Base-by-base conservation (phyloP, 164 flowering plant species). In the Taxillus chinensis region DNA sequence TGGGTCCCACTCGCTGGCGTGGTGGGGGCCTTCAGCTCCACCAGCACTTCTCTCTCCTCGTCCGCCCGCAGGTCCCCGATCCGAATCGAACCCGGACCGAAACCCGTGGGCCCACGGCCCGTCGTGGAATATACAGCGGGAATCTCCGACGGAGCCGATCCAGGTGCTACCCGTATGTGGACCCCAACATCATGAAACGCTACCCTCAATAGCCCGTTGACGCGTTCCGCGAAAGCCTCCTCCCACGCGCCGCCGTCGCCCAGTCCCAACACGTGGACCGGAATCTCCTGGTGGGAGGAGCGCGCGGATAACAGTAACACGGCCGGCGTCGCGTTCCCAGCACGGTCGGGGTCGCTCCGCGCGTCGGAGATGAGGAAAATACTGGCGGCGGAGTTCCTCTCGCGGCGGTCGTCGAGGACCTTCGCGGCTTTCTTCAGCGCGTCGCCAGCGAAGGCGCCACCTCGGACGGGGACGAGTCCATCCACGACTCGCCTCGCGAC, bases 41-140 rank as follows among this genome's bases (percentile, higher is more conserved):
- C 67, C 10, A 86, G 64, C 11, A 83, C 14, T 50, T 84, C 88
- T 51, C 80, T 79, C 70, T 79, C 85, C 41, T 86, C 89, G 3
- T 70, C 81, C 3, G 79, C 73, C 63, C 72, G 70, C 2, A 82
- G 70, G 49, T 81, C 82, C 5, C 86, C 87, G 15, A 86, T 39
- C 49, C 74, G 70, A 9, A 70, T 56, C 27, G 74, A 71, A 5
- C 78, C 76, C 56, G 79, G 57, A 42, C 78, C 80, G n/a, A 75
- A 52, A 0, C 39, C 45, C 3, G 63, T 59, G 40, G 86, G 78
- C 27, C 27, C 27, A 17, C 74, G 75, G 11, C 72, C 78, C 11
- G 65, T 63, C 12, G 69, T 42, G 0, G 81, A 65, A 16, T 80
- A 86, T 13, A 82, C 74, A 17, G 79, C 81, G 2, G 73, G 62